Base-by-base conservation (phyloP, 768 basidiomycete species). In the Calocybe gangraenosa region DNA sequence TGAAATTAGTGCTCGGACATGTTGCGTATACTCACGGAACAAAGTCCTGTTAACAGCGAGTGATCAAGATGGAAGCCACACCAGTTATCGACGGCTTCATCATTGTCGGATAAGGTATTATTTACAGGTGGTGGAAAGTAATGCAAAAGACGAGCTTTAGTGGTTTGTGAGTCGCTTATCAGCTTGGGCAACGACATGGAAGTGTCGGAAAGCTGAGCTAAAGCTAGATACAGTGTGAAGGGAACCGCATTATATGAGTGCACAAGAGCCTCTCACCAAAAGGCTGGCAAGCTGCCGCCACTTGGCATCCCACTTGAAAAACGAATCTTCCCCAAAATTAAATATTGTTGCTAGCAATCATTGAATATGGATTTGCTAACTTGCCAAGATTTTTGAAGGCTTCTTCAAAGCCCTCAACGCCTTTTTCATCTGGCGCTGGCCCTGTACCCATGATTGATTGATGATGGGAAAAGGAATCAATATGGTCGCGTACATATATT, bases 51-150 rank as follows among this genome's bases (percentile, higher is more conserved):
- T 44, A 99, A 66, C 31, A 92, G 63, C 7, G 85, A 86, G 57
- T 97, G 92, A 59, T 99, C 96, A 17, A 92, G 71, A 63, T 98
- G 95, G 56, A 92, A 92, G 14, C 95, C 95, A 67, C 95, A 98
- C 81, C 91, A 93, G 52, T 82, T 88, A 52, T 96, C 92, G 21
- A 92, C 66, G 1, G 82, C 70, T 38, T 82, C 84, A 50, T 84
- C 78, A 28, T 82, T 76, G 3, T 59, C 48, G 0, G 69, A 64
- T 4, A 56, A 51, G 15, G 61, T 51, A 15, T 51, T 55, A 37
- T 66, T 73, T 1, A 74, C 61, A 20, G 74, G 58, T 8, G 83
- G 81, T 13, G 95, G 88, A 57, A 93, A 99, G 64, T 99, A 99
- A 60, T 99, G 95, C n/a, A 99, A 71, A 10, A 99, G 76, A 23